These are phyloP conservation scores for Rhododendron ovatum DNA, from an alignment of 148 eudicot genomes.

Conservation along the genomic window DNA sequence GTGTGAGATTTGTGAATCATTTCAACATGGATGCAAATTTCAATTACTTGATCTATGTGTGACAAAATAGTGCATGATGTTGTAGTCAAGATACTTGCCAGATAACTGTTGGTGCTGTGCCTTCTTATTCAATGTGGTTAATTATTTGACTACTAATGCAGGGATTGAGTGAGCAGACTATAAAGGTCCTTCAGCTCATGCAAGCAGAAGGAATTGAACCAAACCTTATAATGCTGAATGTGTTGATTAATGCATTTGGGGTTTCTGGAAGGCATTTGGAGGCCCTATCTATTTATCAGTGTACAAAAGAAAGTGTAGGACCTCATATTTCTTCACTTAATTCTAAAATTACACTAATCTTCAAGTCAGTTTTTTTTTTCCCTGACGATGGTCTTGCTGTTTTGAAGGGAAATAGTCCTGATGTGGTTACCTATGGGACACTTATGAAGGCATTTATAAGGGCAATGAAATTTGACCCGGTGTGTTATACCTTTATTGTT, in stretches of 20 bases:
- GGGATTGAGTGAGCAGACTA: conserved; percentile 89
- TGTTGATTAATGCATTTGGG: conserved; percentile 85
- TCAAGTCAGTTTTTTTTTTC: background rate
- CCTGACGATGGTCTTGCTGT: background rate
- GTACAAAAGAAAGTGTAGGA: conserved; percentile 75
- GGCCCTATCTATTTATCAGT: conserved; percentile 69
- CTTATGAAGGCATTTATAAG: conserved; percentile 86
- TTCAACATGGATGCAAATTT: background rate
- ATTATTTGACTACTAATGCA: conserved; percentile 20
- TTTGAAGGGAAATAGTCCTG: conserved; percentile 78
- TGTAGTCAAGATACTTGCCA: background rate
- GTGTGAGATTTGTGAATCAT: background rate
- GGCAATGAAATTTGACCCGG: conserved; percentile 72
- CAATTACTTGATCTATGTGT: background rate
- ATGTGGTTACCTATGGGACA: conserved; percentile 78
- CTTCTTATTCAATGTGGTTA: background rate
- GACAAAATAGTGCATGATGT: background rate
- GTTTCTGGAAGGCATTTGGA: conserved; percentile 79
- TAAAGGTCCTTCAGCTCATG: conserved; percentile 88
- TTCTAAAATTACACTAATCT: background rate
- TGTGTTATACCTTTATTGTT: conserved; percentile 18
- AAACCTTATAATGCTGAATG: conserved; percentile 82
- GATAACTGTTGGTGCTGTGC: background rate
- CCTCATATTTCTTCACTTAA: background rate
- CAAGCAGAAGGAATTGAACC: conserved; percentile 87